These are phyloP conservation scores for Rossbeevera mucosa DNA, from an alignment of 768 basidiomycete species.

Conservation along the genomic window DNA sequence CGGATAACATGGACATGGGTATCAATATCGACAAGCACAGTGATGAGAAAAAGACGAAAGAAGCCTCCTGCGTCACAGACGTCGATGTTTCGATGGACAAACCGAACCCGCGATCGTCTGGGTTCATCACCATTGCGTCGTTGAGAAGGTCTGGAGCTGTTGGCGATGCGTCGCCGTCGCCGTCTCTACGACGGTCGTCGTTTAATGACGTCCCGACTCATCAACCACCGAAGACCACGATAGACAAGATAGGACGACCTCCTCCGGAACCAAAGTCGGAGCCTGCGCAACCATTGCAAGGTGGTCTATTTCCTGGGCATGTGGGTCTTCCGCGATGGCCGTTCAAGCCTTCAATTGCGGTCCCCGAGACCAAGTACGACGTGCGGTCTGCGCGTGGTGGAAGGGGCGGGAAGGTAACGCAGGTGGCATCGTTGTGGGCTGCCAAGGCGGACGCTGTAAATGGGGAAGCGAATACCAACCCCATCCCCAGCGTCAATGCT, in stretches of 20 bases:
- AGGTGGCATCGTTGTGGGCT: slow-evolving; percentile 74
- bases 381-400: slow-evolving; percentile 75
- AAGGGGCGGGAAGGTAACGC: slow-evolving; percentile 65
- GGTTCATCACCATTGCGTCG: slow-evolving; percentile 63
- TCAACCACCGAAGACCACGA: neutral
- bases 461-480: neutral
- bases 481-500: neutral
- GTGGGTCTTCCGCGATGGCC: slow-evolving; percentile 28
- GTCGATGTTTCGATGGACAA: slow-evolving; percentile 7
- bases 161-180: slow-evolving; percentile 6
- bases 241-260: neutral
- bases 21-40: neutral
- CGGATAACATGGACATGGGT: neutral
- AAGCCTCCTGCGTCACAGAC: slow-evolving; percentile 2
- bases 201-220: slow-evolving; percentile 16
- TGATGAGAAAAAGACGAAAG: neutral
- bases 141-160: slow-evolving; percentile 31
- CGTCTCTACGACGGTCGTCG: slow-evolving; percentile 18
- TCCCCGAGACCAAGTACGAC: slow-evolving; percentile 63
- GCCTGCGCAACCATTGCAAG: neutral
- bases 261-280: slow-evolving; percentile 12
- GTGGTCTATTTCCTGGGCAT: slow-evolving; percentile 16
- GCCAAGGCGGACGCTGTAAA: slow-evolving; percentile 35
- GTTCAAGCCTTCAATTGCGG: slow-evolving; percentile 26
- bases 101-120: slow-evolving; percentile 73